phyloP scores from a whole-genome alignment of 805 yeast species.

The Ogataea parapolymorpha region DNA sequence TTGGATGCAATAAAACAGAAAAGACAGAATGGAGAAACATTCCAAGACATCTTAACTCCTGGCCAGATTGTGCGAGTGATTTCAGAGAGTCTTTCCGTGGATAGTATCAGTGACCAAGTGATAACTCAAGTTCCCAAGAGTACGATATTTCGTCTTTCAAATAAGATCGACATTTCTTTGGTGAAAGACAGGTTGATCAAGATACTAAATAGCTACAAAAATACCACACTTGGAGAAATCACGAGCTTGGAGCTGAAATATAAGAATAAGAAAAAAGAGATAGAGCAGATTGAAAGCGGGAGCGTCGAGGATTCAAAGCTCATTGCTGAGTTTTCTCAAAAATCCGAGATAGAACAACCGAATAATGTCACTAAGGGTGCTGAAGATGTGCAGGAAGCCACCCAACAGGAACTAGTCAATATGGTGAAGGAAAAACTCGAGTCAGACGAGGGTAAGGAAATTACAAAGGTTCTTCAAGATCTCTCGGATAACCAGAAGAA shows the following conservation, averaged over 20 bases:
- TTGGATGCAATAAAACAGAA: slow-evolving; percentile 21
- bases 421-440: slow-evolving; percentile 8
- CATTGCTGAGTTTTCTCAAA: slow-evolving; percentile 25
- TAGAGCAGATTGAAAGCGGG: slow-evolving; percentile 40
- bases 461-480: slow-evolving; percentile 3
- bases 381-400: slow-evolving; percentile 14
- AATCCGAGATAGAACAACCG: not conserved
- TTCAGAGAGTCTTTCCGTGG: slow-evolving; percentile 34
- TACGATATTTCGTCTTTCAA: slow-evolving; percentile 32
- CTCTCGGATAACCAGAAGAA: slow-evolving; percentile 6
- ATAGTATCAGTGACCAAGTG: slow-evolving; percentile 27
- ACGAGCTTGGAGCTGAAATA: slow-evolving; percentile 39
- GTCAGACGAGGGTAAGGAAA: slow-evolving; percentile 10
- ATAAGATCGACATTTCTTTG: slow-evolving; percentile 28
- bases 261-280: slow-evolving; percentile 35
- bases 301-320: slow-evolving; percentile 36
- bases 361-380: not conserved
- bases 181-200: slow-evolving; percentile 35
- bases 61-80: slow-evolving; percentile 36
- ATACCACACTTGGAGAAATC: slow-evolving; percentile 32
- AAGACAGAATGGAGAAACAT: slow-evolving; percentile 19
- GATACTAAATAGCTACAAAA: slow-evolving; percentile 33
- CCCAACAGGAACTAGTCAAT: slow-evolving; percentile 4
- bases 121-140: slow-evolving; percentile 34
- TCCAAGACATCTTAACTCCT: slow-evolving; percentile 28